Conservation (phyloP, 306 rosid species). For the Acacia confusa region DNA sequence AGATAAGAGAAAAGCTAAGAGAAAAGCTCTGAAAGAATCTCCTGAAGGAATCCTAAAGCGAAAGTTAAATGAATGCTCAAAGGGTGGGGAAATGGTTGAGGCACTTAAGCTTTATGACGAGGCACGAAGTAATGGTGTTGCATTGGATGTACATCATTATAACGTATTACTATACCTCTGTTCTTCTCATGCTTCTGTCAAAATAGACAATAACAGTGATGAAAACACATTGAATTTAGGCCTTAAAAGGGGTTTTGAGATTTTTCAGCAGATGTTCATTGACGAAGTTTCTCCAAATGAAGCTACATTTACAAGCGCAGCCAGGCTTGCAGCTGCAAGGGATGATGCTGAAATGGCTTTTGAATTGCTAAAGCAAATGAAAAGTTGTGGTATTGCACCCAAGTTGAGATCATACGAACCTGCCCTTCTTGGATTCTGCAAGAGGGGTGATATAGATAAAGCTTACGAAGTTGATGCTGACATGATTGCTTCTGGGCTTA, state of each 20-base stretch:
- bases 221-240: constrained; percentile 24
- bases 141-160: constrained; percentile 50
- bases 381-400: constrained; percentile 52
- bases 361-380: constrained; percentile 73
- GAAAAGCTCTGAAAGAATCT: constrained; percentile 47
- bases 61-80: constrained; percentile 61
- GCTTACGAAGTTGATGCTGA: constrained; percentile 75
- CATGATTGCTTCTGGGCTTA: constrained; percentile 61
- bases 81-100: constrained; percentile 46
- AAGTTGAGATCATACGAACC: constrained; percentile 89
- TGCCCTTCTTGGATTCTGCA: constrained; percentile 75
- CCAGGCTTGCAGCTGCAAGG: constrained; percentile 73
- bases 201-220: constrained; percentile 26
- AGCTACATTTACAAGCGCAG: constrained; percentile 78
- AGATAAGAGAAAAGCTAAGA: constrained; percentile 43
- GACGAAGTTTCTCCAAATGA: constrained; percentile 69
- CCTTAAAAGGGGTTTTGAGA: constrained; percentile 73
- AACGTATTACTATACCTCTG: constrained; percentile 71
- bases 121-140: constrained; percentile 49
- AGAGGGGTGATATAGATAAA: constrained; percentile 63
- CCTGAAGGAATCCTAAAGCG: constrained; percentile 54
- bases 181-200: constrained; percentile 33
- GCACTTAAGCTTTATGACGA: constrained; percentile 78
- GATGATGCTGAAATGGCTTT: constrained; percentile 89
- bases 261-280: constrained; percentile 63